Percentiles rank a stretch among this genome's conserved stretches.
These are phyloP conservation scores for Taxillus chinensis DNA, from an alignment of 164 flowering plant species.

Conservation along the genomic window DNA sequence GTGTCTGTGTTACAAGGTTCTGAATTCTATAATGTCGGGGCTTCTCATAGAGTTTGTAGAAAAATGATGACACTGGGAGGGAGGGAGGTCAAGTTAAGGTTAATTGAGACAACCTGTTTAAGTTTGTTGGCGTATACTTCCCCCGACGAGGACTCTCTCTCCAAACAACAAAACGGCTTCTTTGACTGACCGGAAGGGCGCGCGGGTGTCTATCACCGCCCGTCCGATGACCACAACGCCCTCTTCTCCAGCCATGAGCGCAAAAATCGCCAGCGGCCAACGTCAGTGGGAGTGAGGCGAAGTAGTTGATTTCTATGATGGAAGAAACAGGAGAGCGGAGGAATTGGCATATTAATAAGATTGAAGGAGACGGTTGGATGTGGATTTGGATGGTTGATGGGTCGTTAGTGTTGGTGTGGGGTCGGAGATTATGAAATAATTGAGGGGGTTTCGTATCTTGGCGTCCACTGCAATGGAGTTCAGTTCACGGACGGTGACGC, in stretches of 20 bases:
- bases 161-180: slow-evolving; percentile 79
- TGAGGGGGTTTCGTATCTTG: slow-evolving; percentile 24
- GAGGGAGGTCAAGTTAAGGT: background rate
- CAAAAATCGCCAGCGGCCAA: too few species aligned
- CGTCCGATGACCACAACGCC: slow-evolving; percentile 27
- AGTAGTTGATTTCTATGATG: background rate
- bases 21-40: too few species aligned
- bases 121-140: slow-evolving; percentile 60
- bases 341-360: background rate
- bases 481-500: slow-evolving; percentile 31
- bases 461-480: slow-evolving; percentile 61
- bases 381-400: background rate
- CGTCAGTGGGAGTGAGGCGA: too few species aligned
- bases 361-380: background rate
- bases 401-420: background rate
- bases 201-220: slow-evolving; percentile 59
- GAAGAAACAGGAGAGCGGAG: background rate
- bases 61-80: background rate
- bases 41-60: background rate
- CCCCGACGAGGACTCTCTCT: slow-evolving; percentile 56
- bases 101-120: slow-evolving; percentile 37
- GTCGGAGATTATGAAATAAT: background rate
- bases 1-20: too few species aligned
- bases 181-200: slow-evolving; percentile 65
- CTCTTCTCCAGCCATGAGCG: slow-evolving; percentile 1